Evolutionary conservation across 768 basidiomycete species (phyloP), one percentile per base, ranked within the genome.

Genomic region (Termitomyces eurrhizus): DNA sequence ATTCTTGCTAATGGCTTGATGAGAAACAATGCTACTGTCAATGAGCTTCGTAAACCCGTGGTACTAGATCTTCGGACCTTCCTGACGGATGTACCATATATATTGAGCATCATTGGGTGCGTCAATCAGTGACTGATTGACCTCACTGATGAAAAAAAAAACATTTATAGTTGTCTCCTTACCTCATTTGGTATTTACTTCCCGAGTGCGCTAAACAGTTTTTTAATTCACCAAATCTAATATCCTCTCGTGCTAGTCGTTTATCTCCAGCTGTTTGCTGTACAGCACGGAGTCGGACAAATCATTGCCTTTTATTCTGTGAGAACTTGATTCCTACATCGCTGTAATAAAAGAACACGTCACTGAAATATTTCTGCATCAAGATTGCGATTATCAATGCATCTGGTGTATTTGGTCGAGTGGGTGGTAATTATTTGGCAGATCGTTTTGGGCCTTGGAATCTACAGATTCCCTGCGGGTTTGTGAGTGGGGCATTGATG

Each of bases 361-460:
- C 4, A 36, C 35, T 36, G 0, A 36, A 8, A 36, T 36, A 36
- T 36, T 36, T 36, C 35, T 36, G 29, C 29, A 29, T 48, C 18
- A 42, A 78, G 76, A 61, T 78, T 37, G 71, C 77, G 14, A 69
- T 77, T 37, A 52, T 77, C 52, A 77, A 76, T 56, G 68, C 73
- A 4, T 65, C 72, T 4, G 67, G 74, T 12, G 65, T 70, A 26
- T 51, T 78, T 41, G 77, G 75, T 42, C 75, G 77, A 14, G 65
- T 76, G 24, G 67, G 64, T 7, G 70, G 70, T 12, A 77, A 72
- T 39, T 68, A 72, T 52, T 65, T 74, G 7, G 77, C 78, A 32
- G 77, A 57, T 33, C 52, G 32, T 24, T 57, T 61, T 5, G 60
- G 60, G 8, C 60, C 73, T 32, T 79, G 74, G 72, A 76, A 77